phyloP scores from a whole-genome alignment of 2,329 filamentous ascomycete genomes.

The Dryadomyces sulphureus region DNA sequence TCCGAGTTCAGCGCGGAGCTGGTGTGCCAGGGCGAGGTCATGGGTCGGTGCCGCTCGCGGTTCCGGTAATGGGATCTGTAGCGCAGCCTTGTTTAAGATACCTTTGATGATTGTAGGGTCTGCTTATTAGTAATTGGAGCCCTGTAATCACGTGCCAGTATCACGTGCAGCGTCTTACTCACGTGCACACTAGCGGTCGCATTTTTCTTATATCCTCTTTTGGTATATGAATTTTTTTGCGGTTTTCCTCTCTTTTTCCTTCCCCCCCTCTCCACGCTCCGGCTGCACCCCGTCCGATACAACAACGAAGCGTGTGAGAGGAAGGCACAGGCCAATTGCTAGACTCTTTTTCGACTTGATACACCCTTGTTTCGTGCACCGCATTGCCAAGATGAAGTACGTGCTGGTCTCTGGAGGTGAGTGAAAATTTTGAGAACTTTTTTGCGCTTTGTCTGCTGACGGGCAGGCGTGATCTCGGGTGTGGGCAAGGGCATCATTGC shows the following conservation, averaged over 20 bases:
- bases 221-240: not conserved
- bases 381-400: conserved; percentile 12
- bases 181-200: too few species aligned
- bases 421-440: not conserved
- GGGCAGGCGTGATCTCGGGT: conserved; percentile 12
- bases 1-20: conserved; percentile 97
- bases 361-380: too few species aligned
- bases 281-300: not conserved
- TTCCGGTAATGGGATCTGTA: conserved; percentile 42
- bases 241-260: conserved; percentile 1
- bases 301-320: conserved; percentile 1
- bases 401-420: conserved; percentile 13
- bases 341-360: too few species aligned
- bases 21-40: conserved; percentile 98
- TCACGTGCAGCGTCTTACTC: too few species aligned
- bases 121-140: too few species aligned
- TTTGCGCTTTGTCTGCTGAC: not conserved
- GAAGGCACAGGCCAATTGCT: conserved; percentile 2
- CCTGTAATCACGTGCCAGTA: too few species aligned
- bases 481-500: conserved; percentile 14
- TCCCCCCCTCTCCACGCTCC: conserved; percentile 1
- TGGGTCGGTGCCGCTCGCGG: conserved; percentile 87
- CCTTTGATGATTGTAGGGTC: too few species aligned
- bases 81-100: not conserved
- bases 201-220: conserved; percentile 1